Base-by-base conservation (phyloP, 192 early-diverging fungal genomes). In the Mortierella hygrophila region DNA sequence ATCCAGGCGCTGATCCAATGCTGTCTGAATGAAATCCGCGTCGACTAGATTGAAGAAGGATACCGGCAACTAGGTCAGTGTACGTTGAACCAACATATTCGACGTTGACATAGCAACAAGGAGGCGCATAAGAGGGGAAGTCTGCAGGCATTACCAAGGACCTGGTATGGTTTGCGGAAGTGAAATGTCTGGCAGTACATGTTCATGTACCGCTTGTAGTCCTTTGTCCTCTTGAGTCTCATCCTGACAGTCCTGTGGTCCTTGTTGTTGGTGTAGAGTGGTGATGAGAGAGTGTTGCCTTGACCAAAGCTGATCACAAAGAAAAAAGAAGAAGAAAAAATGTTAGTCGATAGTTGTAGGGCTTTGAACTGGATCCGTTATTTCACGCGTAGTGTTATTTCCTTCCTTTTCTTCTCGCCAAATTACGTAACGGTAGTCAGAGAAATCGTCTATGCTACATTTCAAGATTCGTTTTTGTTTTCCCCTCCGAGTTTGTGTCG, bases 141-240 rank as follows among this genome's bases (percentile, higher is more conserved):
- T 23, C 60, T 4, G 49, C 16, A 71, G 49, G 35, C 13, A 88
- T 72, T 91, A 96, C 95, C 82, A 71, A 96, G 46, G 18, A 98
- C 86, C 85, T 98, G 98, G 90, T 95, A 99, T n/a, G 98, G 98
- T 75, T 94, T 94, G 74, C 95, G 90, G 88, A 99, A 98, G 1
- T 95, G 95, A 90, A 96, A 98, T 9, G 92, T 91, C 77, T 92
- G 88, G 60, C 88, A 87, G 90, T 98, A 99, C 49, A 96, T 89
- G 78, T 91, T 89, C 95, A 99, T 98, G 69, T 90, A 92, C 76
- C 93, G 92, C 88, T 94, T 96, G 83, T 96, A 95, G 35, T 90
- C 89, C 88, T 98, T 97, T 70, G 92, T 89, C 63, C 96, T 90
- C 84, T 98, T 98, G 35, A 94, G 89, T 72, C 94, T 93, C 98